Base-by-base conservation (phyloP, 768 basidiomycete species). In the Trametes elegans region DNA sequence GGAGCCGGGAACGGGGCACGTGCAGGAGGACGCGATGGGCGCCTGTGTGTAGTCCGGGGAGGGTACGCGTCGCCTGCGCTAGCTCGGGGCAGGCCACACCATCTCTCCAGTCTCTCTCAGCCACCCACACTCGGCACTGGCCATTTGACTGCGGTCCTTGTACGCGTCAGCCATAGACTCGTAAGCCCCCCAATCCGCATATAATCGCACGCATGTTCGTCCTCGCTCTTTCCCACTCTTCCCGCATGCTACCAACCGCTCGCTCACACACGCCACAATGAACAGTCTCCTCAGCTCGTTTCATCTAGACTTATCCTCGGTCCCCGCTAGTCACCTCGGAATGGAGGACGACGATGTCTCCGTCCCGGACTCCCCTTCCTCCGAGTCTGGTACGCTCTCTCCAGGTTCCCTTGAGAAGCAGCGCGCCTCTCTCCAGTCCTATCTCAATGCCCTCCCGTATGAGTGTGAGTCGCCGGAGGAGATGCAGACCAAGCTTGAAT, bases 371-470 rank as follows among this genome's bases (percentile, higher is more conserved):
- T 74, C 76, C 3, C 76, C 77, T 36, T 44, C 65, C 41, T 68
- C 72, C 43, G 73, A 72, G 41, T 60, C 57, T 28, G 66, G 54
- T 16, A 49, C 62, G 34, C 40, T 65, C 39, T 66, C 70, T 3
- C 66, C 68, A 8, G 66, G 61, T 21, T 73, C 75, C 19, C 71
- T 76, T 52, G 86, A 86, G 57, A 81, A 78, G 63, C 83, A 88
- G 66, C 76, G 72, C 47, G 77, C 77, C 19, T 74, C 83, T 38
- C 78, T 91, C 39, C 79, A 84, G 58, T 76, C 79, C 21, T 88
- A 90, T 70, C 73, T 88, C 57, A 75, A 80, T 64, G 77, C 85
- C 14, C 65, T 90, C 32, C 90, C 90, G 2, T 92, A 91, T 66
- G 70, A 82, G 63, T 84, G 84, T 69, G 90, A 92, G 67, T 73